These are phyloP conservation scores for Fraxinus pennsylvanica DNA, from an alignment of 257 asterid genomes.

Conservation along the genomic window DNA sequence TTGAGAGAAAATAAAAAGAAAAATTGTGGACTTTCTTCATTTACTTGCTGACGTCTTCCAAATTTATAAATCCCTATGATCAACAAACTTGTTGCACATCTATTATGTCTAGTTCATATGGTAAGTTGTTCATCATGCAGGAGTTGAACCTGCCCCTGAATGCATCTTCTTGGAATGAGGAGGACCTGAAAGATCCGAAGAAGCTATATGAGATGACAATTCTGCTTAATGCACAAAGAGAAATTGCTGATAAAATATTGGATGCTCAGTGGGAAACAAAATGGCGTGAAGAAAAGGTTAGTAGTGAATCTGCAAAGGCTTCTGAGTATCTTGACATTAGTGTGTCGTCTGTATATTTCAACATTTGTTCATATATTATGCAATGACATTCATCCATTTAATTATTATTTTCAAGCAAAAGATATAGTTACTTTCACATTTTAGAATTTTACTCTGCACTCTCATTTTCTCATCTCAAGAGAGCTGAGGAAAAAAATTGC, in stretches of 20 bases:
- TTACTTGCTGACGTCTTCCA: neutral
- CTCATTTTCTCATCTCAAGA: neutral
- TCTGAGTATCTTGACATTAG: neutral
- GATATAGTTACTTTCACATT: neutral
- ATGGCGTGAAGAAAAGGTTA: constrained; percentile 93
- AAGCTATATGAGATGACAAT: constrained; percentile 83
- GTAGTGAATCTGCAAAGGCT: constrained; percentile 5
- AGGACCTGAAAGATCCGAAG: constrained; percentile 90
- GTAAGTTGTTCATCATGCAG: constrained; percentile 42
- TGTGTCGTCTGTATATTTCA: neutral
- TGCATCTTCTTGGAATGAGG: constrained; percentile 80
- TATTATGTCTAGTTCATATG: constrained; percentile 18
- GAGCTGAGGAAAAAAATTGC: neutral
- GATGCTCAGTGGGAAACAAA: constrained; percentile 90
- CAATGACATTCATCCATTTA: neutral
- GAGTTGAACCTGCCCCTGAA: constrained; percentile 78
- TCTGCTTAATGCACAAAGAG: constrained; percentile 89
- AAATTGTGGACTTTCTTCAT: neutral
- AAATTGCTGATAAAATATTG: constrained; percentile 73
- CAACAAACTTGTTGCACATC: neutral
- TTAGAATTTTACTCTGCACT: neutral
- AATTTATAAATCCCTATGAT: neutral
- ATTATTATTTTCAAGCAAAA: neutral
- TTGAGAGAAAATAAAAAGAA: neutral
- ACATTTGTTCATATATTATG: neutral